These are phyloP conservation scores for Sporodiniella umbellata DNA, from an alignment of 371 early-diverging fungal genomes.

Conservation along the genomic window DNA sequence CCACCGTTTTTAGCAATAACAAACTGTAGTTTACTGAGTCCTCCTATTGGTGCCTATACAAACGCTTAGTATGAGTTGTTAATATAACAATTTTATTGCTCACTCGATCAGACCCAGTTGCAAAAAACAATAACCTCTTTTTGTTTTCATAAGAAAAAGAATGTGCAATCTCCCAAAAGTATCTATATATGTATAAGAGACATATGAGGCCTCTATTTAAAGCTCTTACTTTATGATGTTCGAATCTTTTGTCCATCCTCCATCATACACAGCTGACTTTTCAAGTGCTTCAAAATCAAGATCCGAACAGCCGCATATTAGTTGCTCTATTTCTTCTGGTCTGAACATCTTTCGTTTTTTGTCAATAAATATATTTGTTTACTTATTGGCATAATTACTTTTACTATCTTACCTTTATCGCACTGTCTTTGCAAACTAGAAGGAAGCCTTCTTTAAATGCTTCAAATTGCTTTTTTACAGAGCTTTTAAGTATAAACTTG, in stretches of 20 bases:
- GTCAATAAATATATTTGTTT: background rate
- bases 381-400: background rate
- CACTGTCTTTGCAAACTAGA: conserved; percentile 80
- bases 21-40: conserved; percentile 86
- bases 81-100: background rate
- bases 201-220: background rate
- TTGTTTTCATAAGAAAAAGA: conserved; percentile 79
- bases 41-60: conserved; percentile 93
- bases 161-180: conserved; percentile 96
- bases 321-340: conserved; percentile 92
- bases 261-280: conserved; percentile 84
- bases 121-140: conserved; percentile 92
- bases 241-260: conserved; percentile 69
- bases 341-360: conserved; percentile 65
- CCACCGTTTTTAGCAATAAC: conserved; percentile 97
- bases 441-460: conserved; percentile 91
- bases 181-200: conserved; percentile 7
- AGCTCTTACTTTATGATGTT: conserved; percentile 63
- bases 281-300: conserved; percentile 87
- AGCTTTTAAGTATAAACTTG: conserved; percentile 68
- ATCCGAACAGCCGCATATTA: conserved; percentile 92
- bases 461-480: conserved; percentile 76
- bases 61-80: conserved; percentile 5
- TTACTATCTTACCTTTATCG: conserved; percentile 52
- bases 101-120: conserved; percentile 95